Percentiles rank a stretch among this genome's conserved stretches.
Evolutionary conservation across 768 basidiomycete species (phyloP).

Genomic region (Rhodotorula paludigena): DNA sequence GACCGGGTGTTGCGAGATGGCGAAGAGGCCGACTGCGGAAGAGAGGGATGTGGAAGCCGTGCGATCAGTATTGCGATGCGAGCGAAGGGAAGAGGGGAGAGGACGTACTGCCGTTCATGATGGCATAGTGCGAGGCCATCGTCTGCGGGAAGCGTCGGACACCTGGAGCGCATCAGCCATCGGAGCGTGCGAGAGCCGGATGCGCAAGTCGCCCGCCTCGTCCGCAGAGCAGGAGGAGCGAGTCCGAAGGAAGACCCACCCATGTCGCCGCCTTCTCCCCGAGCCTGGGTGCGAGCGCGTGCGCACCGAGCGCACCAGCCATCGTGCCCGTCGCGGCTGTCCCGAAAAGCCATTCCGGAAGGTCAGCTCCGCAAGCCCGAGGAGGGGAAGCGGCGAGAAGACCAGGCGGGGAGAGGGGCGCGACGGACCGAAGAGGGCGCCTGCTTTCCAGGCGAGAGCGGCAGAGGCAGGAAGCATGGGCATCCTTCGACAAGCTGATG

Average conservation of each 20-base stretch:
- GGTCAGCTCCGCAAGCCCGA: neutral
- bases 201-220: neutral
- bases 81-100: neutral
- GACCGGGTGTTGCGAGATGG: slow-evolving; percentile 34
- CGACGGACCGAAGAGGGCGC: slow-evolving; percentile 31
- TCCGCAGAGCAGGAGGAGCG: neutral
- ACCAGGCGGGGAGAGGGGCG: neutral
- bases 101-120: slow-evolving; percentile 27
- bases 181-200: neutral
- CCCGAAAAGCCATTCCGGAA: no score
- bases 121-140: slow-evolving; percentile 29
- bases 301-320: slow-evolving; percentile 33
- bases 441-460: slow-evolving; percentile 34
- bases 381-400: neutral
- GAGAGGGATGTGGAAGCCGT: neutral
- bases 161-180: neutral
- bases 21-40: slow-evolving; percentile 32
- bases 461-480: slow-evolving; percentile 28
- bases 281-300: slow-evolving; percentile 29
- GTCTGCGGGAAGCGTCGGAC: neutral
- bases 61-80: neutral
- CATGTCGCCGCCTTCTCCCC: slow-evolving; percentile 36
- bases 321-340: slow-evolving; percentile 30
- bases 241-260: no score
- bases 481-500: neutral